Evolutionary conservation across 352 stramenopile genomes (phyloP), one percentile per base, ranked within the genome.

Genomic region (Phytopythium oedochilum): DNA sequence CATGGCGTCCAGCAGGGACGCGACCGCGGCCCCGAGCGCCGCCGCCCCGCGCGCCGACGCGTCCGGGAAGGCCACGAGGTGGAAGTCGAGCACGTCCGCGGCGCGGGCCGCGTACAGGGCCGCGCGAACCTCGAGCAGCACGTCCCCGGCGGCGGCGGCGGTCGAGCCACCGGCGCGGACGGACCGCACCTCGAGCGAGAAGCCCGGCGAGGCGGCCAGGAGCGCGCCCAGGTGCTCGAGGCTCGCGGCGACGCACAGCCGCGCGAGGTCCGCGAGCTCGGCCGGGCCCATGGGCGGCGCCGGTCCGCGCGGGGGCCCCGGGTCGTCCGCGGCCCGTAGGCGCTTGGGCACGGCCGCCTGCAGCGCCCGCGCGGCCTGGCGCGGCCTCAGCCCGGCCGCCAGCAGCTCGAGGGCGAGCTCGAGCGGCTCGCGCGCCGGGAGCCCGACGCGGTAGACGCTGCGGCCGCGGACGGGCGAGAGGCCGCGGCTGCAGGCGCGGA

Each of bases 171-270:
- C 5, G 9, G 43, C 25, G 25, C 25, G 43, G 1, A 50, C 25
- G 3, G 22, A 32, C 34, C 68, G 65, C 23, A 85, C 47, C 7
- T 61, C 64, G 23, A 85, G 53, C 1, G 66, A 74, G 36, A 83
- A 81, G 10, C 55, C 57, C 71, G 64, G 76, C n/a, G 59, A 57
- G 10, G 50, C 35, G 5, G 57, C 28, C n/a, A 85, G 31, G 9
- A 80, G 46, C 40, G 51, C 43, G 14, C 60, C 49, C 7, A 73
- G 39, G 28, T 61, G 38, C 8, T 70, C 47, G 34, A 82, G 43
- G 38, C 67, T 82, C 31, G 50, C 45, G 5, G 67, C 38, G 5
- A 67, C 55, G 4, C 49, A 56, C 35, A 85, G 60, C 14, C 65
- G 71, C 44, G 68, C 60, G 1, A 73, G 56, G 5, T 55, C 60